These are phyloP conservation scores for Aspergillus taichungensis DNA, from an alignment of 495 filamentous ascomycete genomes.

Conservation along the genomic window DNA sequence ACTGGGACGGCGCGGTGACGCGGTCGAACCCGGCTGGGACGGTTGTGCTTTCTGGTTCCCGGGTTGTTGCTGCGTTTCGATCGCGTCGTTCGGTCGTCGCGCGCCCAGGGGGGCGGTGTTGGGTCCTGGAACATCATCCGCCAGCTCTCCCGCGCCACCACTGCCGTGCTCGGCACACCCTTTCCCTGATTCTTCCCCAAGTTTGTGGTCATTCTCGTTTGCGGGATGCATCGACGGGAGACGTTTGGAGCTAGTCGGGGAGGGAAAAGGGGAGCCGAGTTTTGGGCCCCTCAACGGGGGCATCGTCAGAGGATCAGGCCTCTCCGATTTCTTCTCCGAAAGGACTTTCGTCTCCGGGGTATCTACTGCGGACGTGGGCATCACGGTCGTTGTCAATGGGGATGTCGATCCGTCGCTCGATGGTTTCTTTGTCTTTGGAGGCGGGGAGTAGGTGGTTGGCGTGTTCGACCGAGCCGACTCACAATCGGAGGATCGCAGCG, in stretches of 20 bases:
- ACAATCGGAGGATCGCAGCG: too few species aligned
- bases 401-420: too few species aligned
- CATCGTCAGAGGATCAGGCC: conserved; percentile 14
- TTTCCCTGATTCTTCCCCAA: conserved; percentile 10
- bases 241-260: conserved; percentile 22
- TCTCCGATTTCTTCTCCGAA: conserved; percentile 15
- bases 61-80: conserved; percentile 15
- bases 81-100: conserved; percentile 22
- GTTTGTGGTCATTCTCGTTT: conserved; percentile 4
- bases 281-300: conserved; percentile 17
- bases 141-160: conserved; percentile 8
- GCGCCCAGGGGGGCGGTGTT: conserved; percentile 17
- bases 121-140: conserved; percentile 14
- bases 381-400: conserved; percentile 7
- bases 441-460: too few species aligned
- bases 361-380: conserved; percentile 18
- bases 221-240: conserved; percentile 7
- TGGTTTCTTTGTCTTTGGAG: too few species aligned
- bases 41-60: conserved; percentile 17
- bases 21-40: conserved; percentile 27
- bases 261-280: conserved; percentile 26
- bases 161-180: conserved; percentile 4
- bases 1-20: conserved; percentile 44
- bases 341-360: conserved; percentile 12
- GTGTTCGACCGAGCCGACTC: too few species aligned